phyloP scores from a whole-genome alignment of 2,329 filamentous ascomycete species.

The Penicillium sumatraense region DNA sequence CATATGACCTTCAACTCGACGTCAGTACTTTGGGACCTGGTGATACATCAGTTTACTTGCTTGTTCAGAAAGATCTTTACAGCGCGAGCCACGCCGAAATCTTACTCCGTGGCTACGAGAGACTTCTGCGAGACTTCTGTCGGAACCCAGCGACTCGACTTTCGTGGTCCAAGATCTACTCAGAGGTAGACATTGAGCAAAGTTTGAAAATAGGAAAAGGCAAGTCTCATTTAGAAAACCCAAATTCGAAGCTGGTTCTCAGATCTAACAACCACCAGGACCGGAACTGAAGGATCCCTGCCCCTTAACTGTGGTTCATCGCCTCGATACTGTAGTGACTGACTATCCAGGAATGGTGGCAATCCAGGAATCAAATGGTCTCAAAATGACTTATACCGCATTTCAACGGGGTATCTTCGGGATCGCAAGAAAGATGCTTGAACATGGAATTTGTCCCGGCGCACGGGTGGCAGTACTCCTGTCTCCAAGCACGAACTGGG shows the following conservation, averaged over 20 bases:
- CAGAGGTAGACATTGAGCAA: constrained; percentile 17
- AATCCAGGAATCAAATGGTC: neutral
- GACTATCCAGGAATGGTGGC: neutral
- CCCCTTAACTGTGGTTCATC: neutral
- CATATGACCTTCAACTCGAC: constrained; percentile 2
- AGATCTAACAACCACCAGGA: neutral
- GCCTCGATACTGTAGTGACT: neutral
- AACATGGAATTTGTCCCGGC: neutral
- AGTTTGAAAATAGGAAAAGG: constrained; percentile 22
- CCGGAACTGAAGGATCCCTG: neutral
- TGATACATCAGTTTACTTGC: neutral
- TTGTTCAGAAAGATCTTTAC: constrained; percentile 2
- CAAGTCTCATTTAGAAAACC: constrained; percentile 8
- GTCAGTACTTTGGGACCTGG: neutral
- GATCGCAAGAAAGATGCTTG: neutral
- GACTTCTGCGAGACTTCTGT: neutral
- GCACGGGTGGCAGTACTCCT: neutral
- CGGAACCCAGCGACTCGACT: constrained; percentile 24
- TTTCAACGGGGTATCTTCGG: neutral
- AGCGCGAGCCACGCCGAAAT: neutral
- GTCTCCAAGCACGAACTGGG: constrained; percentile 20
- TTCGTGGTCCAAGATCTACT: constrained; percentile 20
- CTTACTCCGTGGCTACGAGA: neutral
- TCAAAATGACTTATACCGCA: neutral
- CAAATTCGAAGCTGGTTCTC: neutral